These are phyloP conservation scores for Pseudogymnoascus sp. DNA, from an alignment of 2,329 filamentous ascomycete genomes.

Conservation along the genomic window DNA sequence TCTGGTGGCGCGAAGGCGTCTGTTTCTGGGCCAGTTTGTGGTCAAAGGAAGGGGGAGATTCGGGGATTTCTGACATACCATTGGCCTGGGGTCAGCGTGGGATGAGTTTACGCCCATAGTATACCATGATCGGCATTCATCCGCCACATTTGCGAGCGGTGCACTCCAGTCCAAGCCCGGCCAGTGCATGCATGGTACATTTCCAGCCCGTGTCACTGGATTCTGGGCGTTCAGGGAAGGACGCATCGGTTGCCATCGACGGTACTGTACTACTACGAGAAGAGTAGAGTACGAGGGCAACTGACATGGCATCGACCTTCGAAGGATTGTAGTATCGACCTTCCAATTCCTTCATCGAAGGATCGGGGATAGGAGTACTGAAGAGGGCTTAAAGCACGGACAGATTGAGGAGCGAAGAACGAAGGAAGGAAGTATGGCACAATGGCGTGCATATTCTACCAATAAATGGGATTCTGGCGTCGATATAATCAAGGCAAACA, in stretches of 20 bases:
- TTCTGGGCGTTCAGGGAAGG: slow-evolving; percentile 6
- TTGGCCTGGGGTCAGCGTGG: not conserved
- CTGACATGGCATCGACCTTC: not conserved
- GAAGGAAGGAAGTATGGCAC: not conserved
- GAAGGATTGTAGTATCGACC: not conserved
- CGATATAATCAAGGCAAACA: not conserved
- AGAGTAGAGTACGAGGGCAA: not conserved
- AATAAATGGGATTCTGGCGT: not conserved
- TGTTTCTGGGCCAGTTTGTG: not conserved
- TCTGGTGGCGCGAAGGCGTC: slow-evolving; percentile 1
- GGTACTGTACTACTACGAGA: not conserved
- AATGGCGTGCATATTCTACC: not conserved
- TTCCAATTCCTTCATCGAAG: not conserved
- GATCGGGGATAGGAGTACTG: not conserved
- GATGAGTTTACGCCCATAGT: not conserved
- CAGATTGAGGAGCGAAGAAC: not conserved
- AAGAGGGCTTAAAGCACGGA: not conserved
- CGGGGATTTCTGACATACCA: not conserved
- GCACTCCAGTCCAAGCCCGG: not conserved
- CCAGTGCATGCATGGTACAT: not conserved
- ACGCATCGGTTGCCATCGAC: not conserved
- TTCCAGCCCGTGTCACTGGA: slow-evolving; percentile 5
- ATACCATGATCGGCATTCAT: slow-evolving; percentile 5
- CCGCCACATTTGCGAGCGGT: not conserved
- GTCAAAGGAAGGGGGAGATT: not conserved